Base-by-base conservation (phyloP, 2,329 filamentous ascomycete species). In the Diplodia intermedia region DNA sequence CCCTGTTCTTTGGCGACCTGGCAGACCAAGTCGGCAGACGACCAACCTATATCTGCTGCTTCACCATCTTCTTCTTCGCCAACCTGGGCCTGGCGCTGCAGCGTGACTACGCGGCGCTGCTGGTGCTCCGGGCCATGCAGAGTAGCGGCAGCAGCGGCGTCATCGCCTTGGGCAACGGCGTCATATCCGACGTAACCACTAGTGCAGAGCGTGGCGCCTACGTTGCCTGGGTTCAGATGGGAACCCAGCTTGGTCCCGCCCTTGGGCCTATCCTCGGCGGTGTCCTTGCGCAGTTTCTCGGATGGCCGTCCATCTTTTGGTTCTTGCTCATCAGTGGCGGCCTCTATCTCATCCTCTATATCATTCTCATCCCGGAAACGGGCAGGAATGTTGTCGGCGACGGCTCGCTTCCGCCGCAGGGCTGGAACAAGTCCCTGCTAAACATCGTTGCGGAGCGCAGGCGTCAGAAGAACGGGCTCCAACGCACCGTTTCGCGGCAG, bases 141-240 rank as follows among this genome's bases (percentile, higher is more conserved):
- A 88, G 86, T 38, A 82, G 83, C 0, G 89, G 90, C 0, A 90
- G 86, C 74, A 89, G 87, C 72, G 88, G 88, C 0, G 90, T 90
- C 0, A 82, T 93, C n/a, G 89, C 91, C 0, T 81, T 95, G 1
- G 88, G 87, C 0, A 90, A 86, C 69, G 91, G 88, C 1, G 87
- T 93, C 1, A 86, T 94, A 15, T 89, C 90, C 0, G 92, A 95
- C 72, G 84, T 93, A 5, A 85, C 89, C 0, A 88, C 89, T 0
- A 88, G 86, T 55, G 84, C 86, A 0, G 90, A 94, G 76, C 82
- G 92, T 72, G 92, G 91, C 2, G 86, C 85, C 67, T 94, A 91
- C 74, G 89, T 94, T 81, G 90, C 87, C 62, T 85, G 89, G 69
- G 86, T 89, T n/a, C 84, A 38, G 83, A 83, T 4, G 88, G 86